Conservation (phyloP, 495 filamentous ascomycete species). For the Xylaria acuta region DNA sequence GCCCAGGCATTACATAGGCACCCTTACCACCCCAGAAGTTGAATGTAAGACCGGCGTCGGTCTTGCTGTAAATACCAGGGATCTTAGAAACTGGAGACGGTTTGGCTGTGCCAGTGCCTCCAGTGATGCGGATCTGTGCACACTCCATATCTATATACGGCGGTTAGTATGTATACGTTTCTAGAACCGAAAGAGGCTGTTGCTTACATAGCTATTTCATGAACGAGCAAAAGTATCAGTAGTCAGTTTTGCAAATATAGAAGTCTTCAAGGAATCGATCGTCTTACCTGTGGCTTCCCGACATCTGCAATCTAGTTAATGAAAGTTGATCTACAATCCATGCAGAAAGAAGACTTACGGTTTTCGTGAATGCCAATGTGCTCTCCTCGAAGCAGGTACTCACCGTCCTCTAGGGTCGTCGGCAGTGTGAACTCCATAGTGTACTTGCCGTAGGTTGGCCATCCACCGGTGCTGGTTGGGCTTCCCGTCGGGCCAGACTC, state of each 20-base stretch:
- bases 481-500: constrained; percentile 41
- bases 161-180: background rate
- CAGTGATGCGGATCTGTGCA: constrained; percentile 59
- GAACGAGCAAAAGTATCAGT: background rate
- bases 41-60: constrained; percentile 53
- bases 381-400: constrained; percentile 63
- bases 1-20: constrained; percentile 47
- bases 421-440: constrained; percentile 59
- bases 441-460: constrained; percentile 47
- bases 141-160: constrained; percentile 49
- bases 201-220: constrained; percentile 36
- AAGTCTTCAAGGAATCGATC: background rate
- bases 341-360: constrained; percentile 28
- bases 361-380: constrained; percentile 61
- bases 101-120: constrained; percentile 49
- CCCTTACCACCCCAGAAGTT: constrained; percentile 45
- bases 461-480: constrained; percentile 40
- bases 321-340: background rate
- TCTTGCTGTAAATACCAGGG: constrained; percentile 57
- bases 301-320: constrained; percentile 26
- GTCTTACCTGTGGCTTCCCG: constrained; percentile 30
- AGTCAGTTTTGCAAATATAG: background rate
- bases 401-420: constrained; percentile 51
- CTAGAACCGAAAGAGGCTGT: too few species aligned
- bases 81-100: constrained; percentile 54